Conservation (phyloP, 495 filamentous ascomycete species). For the Neurospora sp. region DNA sequence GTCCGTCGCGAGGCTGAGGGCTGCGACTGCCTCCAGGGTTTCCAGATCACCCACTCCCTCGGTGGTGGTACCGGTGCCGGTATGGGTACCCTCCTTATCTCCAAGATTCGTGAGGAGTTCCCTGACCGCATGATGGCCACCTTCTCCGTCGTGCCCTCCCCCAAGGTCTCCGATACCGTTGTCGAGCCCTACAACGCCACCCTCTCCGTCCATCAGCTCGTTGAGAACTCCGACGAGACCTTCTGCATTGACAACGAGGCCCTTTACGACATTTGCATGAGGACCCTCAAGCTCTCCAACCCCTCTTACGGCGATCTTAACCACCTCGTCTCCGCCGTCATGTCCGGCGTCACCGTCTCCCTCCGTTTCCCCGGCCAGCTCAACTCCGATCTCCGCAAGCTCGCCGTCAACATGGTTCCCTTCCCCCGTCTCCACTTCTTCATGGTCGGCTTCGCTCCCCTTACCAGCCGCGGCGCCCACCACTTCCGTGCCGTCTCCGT, state of each 20-base stretch:
- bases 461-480: constrained; percentile 90
- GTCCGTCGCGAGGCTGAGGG: constrained; percentile 98
- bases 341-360: constrained; percentile 98
- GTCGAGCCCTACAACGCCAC: constrained; percentile 99
- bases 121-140: constrained; percentile 99
- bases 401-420: constrained; percentile 99
- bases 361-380: constrained; percentile 99
- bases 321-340: constrained; percentile 98
- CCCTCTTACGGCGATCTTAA: constrained; percentile 99
- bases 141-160: constrained; percentile 98
- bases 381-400: constrained; percentile 98
- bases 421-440: constrained; percentile 99
- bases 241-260: constrained; percentile 99
- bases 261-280: constrained; percentile 99
- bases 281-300: constrained; percentile 95
- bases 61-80: constrained; percentile 99
- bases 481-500: constrained; percentile 96
- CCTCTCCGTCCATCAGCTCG: constrained; percentile 96
- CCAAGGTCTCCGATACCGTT: constrained; percentile 99
- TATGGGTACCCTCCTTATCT: constrained; percentile 99
- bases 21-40: constrained; percentile 99
- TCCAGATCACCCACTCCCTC: constrained; percentile 99
- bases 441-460: constrained; percentile 99
- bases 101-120: constrained; percentile 99
- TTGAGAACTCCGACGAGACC: constrained; percentile 99